Percentiles rank a stretch among this genome's conserved stretches.
Evolutionary conservation across 176 grass and related monocot species (phyloP).

Genomic region (Paspalum notatum): DNA sequence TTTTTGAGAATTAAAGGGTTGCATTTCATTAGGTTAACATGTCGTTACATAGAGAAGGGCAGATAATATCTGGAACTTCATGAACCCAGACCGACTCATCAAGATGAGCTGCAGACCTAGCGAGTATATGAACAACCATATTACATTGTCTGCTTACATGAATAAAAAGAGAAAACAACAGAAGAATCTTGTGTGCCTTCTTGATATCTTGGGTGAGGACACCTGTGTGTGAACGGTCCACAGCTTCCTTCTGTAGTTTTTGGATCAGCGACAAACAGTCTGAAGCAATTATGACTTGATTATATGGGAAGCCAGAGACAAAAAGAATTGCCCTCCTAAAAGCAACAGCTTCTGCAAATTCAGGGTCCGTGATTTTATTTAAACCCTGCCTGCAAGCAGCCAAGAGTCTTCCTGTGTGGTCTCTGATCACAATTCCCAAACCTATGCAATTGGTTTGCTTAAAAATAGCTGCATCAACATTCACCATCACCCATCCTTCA

Average conservation of each 20-base stretch:
- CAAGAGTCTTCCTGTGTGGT: neutral
- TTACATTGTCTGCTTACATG: neutral
- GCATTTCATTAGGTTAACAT: no score
- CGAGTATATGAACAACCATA: neutral
- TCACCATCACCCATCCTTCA: neutral
- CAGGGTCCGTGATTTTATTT: neutral
- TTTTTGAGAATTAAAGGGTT: no score
- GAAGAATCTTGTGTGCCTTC: neutral
- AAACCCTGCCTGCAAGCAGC: neutral
- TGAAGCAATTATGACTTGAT: neutral
- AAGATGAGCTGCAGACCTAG: neutral
- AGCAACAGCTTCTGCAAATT: neutral
- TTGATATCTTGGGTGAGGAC: neutral
- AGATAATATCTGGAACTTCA: no score
- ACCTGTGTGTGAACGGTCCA: neutral
- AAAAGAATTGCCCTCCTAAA: neutral
- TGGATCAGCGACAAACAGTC: neutral
- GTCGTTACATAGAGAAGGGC: no score
- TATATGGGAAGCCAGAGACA: neutral
- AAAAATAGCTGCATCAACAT: neutral
- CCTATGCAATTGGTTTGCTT: neutral
- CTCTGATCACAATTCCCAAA: neutral
- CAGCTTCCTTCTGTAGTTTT: neutral
- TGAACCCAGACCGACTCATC: neutral
- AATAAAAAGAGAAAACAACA: neutral